Evolutionary conservation across 2,329 filamentous ascomycete species (phyloP).

Genomic region (Botrytis tulipae): DNA sequence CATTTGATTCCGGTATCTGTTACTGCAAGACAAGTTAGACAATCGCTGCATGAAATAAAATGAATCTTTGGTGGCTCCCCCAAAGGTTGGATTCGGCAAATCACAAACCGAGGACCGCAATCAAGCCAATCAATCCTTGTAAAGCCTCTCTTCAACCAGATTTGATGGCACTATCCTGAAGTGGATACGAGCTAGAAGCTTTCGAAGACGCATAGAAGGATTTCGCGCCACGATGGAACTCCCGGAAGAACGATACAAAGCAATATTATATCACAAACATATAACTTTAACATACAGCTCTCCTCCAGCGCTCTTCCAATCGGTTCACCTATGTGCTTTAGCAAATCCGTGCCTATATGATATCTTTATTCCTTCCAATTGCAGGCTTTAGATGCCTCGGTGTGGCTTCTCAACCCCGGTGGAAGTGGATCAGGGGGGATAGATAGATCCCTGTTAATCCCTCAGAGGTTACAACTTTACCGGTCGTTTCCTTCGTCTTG

Average conservation of each 20-base stretch:
- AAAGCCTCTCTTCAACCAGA: not conserved
- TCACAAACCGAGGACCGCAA: not conserved
- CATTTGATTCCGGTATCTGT: not conserved
- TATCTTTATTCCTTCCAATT: not conserved
- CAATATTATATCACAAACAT: not conserved
- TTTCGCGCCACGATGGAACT: slow-evolving; percentile 11
- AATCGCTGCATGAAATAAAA: slow-evolving; percentile 13
- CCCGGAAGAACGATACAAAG: not conserved
- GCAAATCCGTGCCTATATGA: slow-evolving; percentile 8
- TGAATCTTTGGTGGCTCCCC: not conserved
- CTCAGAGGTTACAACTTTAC: slow-evolving; percentile 2
- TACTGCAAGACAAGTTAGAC: slow-evolving; percentile 5
- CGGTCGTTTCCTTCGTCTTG: not conserved
- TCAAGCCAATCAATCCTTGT: not conserved
- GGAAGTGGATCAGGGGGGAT: not conserved
- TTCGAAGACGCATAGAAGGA: slow-evolving; percentile 23
- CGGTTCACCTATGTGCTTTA: not conserved
- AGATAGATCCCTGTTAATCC: slow-evolving; percentile 8
- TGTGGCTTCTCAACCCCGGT: not conserved
- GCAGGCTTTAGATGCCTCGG: slow-evolving; percentile 4
- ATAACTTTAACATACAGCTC: not conserved
- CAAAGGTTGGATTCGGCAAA: slow-evolving; percentile 5
- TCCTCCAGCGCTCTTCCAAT: slow-evolving; percentile 9
- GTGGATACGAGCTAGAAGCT: slow-evolving; percentile 21
- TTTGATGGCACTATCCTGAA: slow-evolving; percentile 2